Conservation (phyloP, 73 alveolate species). For the Tetrahymena thermophila region DNA sequence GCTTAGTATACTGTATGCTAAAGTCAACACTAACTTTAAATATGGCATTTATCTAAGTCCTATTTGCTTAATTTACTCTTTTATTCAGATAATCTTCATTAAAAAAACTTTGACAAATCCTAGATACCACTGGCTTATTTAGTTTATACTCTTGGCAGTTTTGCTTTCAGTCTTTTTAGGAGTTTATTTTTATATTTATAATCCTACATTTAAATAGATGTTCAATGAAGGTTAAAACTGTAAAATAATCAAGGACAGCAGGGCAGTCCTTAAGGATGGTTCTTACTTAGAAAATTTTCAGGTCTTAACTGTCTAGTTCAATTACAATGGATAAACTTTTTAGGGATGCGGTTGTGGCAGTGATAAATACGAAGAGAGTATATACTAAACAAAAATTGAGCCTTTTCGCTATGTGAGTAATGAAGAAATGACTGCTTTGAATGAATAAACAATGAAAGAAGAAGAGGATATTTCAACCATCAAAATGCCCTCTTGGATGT, state of each 20-base stretch:
- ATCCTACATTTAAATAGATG: background rate
- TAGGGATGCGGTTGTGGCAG: background rate
- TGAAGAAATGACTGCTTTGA: background rate
- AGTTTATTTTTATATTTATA: background rate
- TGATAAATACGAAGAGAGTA: background rate
- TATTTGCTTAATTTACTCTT: background rate
- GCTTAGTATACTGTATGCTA: background rate
- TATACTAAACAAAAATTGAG: background rate
- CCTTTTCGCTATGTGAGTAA: background rate
- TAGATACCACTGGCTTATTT: background rate
- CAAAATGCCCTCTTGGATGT: background rate
- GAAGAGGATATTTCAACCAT: background rate
- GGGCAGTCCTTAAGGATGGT: background rate
- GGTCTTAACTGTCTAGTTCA: background rate
- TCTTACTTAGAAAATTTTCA: background rate
- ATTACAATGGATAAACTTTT: background rate
- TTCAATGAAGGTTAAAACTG: background rate
- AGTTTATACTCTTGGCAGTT: background rate
- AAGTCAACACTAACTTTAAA: background rate
- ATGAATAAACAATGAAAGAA: background rate
- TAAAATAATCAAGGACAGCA: background rate
- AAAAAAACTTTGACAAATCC: background rate
- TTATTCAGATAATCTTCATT: background rate
- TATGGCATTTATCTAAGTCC: background rate
- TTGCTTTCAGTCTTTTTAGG: background rate